Conservation (phyloP, 202 grass and related monocot genomes). For the Saccharum hybrid region DNA sequence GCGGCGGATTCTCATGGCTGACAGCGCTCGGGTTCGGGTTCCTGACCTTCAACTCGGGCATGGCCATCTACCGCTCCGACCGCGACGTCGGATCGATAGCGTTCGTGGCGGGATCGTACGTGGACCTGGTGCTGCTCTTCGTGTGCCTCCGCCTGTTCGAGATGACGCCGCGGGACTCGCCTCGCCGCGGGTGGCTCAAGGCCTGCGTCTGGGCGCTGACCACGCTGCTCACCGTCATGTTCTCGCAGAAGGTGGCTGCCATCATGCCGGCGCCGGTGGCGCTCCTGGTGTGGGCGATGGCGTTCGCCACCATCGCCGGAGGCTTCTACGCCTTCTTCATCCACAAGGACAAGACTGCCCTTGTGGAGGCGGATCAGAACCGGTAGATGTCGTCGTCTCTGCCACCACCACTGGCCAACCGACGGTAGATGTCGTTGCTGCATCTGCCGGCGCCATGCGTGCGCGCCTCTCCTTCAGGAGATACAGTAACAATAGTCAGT, state of each 20-base stretch:
- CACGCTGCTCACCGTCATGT: background rate
- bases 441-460: too few species aligned
- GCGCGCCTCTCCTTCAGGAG: too few species aligned
- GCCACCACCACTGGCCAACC: too few species aligned
- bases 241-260: background rate
- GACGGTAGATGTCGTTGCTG: too few species aligned
- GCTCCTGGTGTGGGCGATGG: background rate
- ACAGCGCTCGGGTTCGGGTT: background rate
- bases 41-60: background rate
- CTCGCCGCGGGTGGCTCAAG: background rate
- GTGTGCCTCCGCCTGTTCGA: background rate
- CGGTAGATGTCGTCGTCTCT: too few species aligned
- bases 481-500: too few species aligned
- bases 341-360: too few species aligned
- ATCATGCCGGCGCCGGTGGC: background rate
- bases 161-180: background rate
- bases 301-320: background rate
- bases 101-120: background rate
- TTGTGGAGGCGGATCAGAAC: too few species aligned
- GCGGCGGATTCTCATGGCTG: too few species aligned
- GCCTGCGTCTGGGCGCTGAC: background rate
- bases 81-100: background rate
- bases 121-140: background rate
- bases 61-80: background rate
- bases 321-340: too few species aligned